These are phyloP conservation scores for Wickerhamiella brachini DNA, from an alignment of 805 yeast species.

Conservation along the genomic window DNA sequence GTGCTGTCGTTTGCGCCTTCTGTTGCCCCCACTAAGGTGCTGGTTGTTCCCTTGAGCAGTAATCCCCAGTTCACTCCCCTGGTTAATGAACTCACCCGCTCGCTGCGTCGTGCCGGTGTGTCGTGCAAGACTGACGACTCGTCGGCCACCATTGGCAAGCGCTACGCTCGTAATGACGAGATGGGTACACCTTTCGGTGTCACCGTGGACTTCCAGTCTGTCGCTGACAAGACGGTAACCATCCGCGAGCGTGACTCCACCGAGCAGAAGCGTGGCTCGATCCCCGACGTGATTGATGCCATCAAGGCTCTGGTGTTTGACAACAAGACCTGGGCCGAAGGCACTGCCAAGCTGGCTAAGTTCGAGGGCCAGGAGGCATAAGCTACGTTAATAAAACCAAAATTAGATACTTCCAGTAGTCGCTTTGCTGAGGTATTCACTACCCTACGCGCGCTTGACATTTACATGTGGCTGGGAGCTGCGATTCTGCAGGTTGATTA, in stretches of 20 bases:
- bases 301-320: slow-evolving; percentile 62
- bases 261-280: slow-evolving; percentile 86
- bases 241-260: slow-evolving; percentile 96
- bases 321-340: slow-evolving; percentile 73
- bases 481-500: background rate
- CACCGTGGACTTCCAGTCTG: slow-evolving; percentile 89
- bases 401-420: no score
- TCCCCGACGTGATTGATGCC: slow-evolving; percentile 54
- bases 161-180: slow-evolving; percentile 97
- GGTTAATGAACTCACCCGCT: slow-evolving; percentile 51
- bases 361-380: slow-evolving; percentile 57
- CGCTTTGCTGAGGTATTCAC: no score
- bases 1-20: slow-evolving; percentile 86
- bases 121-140: slow-evolving; percentile 96
- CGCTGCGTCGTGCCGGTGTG: slow-evolving; percentile 65
- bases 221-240: slow-evolving; percentile 77
- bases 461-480: no score
- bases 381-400: background rate
- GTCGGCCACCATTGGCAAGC: slow-evolving; percentile 92
- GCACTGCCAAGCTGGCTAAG: slow-evolving; percentile 54
- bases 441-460: no score
- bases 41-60: slow-evolving; percentile 85
- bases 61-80: slow-evolving; percentile 69
- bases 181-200: slow-evolving; percentile 98
- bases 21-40: slow-evolving; percentile 95